A percentile compares a stretch with the other conserved stretches of the same genome.
Conservation (phyloP, 2,329 filamentous ascomycete species). For the Ophiostoma sp. region DNA sequence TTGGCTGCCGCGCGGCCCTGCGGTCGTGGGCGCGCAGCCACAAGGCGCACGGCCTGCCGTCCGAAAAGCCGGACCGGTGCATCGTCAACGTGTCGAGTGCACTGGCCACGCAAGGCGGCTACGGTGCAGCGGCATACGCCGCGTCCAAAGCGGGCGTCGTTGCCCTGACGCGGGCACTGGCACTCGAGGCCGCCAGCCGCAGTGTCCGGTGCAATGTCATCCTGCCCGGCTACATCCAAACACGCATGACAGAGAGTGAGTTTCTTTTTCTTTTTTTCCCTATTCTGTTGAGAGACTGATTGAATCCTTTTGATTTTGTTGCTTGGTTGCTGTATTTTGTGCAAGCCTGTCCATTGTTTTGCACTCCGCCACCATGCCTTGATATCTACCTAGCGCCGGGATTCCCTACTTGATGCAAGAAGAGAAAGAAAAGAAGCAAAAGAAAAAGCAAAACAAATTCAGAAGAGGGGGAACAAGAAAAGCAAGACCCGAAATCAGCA, state of each 20-base stretch:
- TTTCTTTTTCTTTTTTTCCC: neutral
- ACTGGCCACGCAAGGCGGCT: constrained; percentile 62
- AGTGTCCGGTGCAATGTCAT: constrained; percentile 74
- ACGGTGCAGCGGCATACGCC: constrained; percentile 66
- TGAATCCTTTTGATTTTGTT: neutral
- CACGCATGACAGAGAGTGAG: constrained; percentile 70
- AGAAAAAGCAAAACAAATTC: neutral
- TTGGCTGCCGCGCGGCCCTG: constrained; percentile 51
- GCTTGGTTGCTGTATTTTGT: neutral
- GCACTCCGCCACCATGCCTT: constrained; percentile 14
- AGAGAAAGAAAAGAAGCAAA: neutral
- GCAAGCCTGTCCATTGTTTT: neutral
- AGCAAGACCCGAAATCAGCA: neutral
- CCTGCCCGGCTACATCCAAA: constrained; percentile 76
- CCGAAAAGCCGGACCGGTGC: constrained; percentile 37
- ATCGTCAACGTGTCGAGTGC: constrained; percentile 81
- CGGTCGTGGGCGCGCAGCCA: constrained; percentile 22
- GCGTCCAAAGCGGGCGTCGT: constrained; percentile 77
- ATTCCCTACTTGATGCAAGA: constrained; percentile 1
- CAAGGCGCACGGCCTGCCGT: neutral
- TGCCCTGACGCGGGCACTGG: constrained; percentile 63
- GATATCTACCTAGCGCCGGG: constrained; percentile 7
- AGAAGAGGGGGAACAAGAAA: neutral
- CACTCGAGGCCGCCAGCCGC: constrained; percentile 54
- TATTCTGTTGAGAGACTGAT: neutral